Evolutionary conservation across 2,329 filamentous ascomycete species (phyloP).

Genomic region (Zarea fungicola): DNA sequence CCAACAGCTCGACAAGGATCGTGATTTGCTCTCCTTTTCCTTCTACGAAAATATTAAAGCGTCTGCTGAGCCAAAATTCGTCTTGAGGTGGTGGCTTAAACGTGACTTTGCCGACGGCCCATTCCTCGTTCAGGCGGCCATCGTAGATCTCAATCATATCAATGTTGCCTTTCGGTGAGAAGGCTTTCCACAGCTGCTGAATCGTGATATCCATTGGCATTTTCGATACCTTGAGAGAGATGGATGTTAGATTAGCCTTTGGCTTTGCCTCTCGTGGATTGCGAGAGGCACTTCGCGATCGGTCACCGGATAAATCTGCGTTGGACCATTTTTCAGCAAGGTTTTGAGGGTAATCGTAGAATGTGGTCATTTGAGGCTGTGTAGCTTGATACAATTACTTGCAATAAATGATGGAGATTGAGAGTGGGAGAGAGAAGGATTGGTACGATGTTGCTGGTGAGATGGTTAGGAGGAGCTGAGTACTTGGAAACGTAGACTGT

Average conservation of each 20-base stretch:
- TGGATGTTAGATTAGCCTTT: background rate
- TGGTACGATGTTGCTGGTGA: too few relatives aligned
- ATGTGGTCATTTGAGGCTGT: background rate
- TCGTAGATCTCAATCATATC: constrained; percentile 52
- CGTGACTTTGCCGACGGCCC: constrained; percentile 35
- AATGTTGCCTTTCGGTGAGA: constrained; percentile 49
- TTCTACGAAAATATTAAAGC: background rate
- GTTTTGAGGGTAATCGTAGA: background rate
- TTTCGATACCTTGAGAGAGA: constrained; percentile 24
- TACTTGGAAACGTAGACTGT: too few relatives aligned
- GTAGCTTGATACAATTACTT: too few relatives aligned
- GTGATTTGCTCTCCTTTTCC: background rate
- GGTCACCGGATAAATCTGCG: background rate
- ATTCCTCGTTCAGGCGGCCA: constrained; percentile 19
- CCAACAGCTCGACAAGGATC: background rate
- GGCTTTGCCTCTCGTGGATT: background rate
- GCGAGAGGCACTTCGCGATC: constrained; percentile 4
- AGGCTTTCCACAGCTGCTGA: constrained; percentile 44
- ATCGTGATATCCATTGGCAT: constrained; percentile 34
- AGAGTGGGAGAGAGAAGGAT: too few relatives aligned
- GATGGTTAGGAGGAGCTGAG: too few relatives aligned
- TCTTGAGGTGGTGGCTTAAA: constrained; percentile 53
- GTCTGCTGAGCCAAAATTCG: constrained; percentile 42
- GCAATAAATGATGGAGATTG: background rate
- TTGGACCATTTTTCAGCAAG: constrained; percentile 8